Evolutionary conservation across 2,329 filamentous ascomycete genomes (phyloP).

Genomic region (Aspergillus glaucus): DNA sequence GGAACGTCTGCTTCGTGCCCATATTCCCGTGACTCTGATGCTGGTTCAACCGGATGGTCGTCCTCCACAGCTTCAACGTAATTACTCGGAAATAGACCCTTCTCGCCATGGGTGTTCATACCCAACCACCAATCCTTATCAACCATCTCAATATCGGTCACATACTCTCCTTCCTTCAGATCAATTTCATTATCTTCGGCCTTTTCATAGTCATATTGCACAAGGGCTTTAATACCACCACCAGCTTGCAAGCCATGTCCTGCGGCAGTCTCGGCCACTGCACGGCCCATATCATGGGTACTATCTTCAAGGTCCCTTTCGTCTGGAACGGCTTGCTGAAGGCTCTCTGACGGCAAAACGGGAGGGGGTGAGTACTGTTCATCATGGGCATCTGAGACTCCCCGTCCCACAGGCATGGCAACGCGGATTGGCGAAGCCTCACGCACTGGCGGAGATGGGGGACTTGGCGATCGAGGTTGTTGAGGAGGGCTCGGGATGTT

Average conservation of each 20-base stretch:
- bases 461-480: conserved; percentile 44
- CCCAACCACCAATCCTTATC: conserved; percentile 99
- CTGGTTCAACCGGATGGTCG: conserved; percentile 27
- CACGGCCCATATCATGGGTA: conserved; percentile 55
- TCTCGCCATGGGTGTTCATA: conserved; percentile 75
- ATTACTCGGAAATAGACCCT: conserved; percentile 90
- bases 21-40: conserved; percentile 26
- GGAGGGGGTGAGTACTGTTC: conserved; percentile 37
- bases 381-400: conserved; percentile 39
- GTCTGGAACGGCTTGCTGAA: conserved; percentile 56
- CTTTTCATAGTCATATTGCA: conserved; percentile 95
- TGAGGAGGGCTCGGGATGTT: conserved; percentile 34
- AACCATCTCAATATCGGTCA: conserved; percentile 93
- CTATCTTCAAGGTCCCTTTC: conserved; percentile 61
- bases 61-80: conserved; percentile 83
- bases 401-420: conserved; percentile 74
- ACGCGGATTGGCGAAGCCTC: conserved; percentile 73
- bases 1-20: conserved; percentile 26
- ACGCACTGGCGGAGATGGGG: conserved; percentile 44
- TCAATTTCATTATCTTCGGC: conserved; percentile 96
- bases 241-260: conserved; percentile 37
- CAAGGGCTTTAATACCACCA: conserved; percentile 65
- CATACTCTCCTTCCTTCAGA: conserved; percentile 76
- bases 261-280: conserved; percentile 52
- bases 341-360: conserved; percentile 55